Evolutionary conservation across 31 red algal genomes (phyloP).

Genomic region (Asparagopsis taxiformis): DNA sequence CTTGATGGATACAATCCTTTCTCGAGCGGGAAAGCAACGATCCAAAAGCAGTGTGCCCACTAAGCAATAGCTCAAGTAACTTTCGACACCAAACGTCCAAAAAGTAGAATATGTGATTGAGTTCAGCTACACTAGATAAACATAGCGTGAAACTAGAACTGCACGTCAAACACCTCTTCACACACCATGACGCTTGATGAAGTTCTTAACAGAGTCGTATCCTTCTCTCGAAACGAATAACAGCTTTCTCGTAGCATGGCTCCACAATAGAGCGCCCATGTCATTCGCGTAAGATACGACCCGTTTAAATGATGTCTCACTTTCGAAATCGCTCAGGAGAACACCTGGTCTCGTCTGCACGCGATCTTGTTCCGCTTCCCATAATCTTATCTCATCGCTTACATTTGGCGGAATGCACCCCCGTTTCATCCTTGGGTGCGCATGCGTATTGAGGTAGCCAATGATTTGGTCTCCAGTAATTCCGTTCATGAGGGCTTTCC

Average conservation of each 20-base stretch:
- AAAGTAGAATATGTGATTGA: no score
- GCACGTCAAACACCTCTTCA: constrained; percentile 12
- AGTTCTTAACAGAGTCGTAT: constrained; percentile 49
- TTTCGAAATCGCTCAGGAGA: constrained; percentile 78
- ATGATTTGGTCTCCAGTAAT: constrained; percentile 96
- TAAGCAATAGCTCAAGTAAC: no score
- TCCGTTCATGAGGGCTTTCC: constrained; percentile 81
- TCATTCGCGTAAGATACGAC: constrained; percentile 46
- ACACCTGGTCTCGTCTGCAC: constrained; percentile 63
- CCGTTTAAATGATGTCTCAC: constrained; percentile 24
- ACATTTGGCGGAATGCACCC: constrained; percentile 85
- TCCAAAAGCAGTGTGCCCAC: no score
- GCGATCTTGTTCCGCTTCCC: constrained; percentile 92
- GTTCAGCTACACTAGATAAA: no score
- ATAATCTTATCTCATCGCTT: constrained; percentile 84
- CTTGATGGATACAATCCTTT: constrained; percentile 54
- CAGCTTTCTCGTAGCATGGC: constrained; percentile 18
- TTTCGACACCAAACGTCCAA: no score
- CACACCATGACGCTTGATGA: constrained; percentile 40
- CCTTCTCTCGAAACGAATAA: constrained; percentile 32
- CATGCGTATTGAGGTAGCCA: constrained; percentile 83
- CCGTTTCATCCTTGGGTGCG: constrained; percentile 70
- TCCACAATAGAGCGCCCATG: constrained; percentile 67
- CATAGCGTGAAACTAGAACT: neutral
- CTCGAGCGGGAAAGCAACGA: no score